Evolutionary conservation across 805 yeast species (phyloP).

Genomic region (Wickerhamiella vanderwaltii): DNA sequence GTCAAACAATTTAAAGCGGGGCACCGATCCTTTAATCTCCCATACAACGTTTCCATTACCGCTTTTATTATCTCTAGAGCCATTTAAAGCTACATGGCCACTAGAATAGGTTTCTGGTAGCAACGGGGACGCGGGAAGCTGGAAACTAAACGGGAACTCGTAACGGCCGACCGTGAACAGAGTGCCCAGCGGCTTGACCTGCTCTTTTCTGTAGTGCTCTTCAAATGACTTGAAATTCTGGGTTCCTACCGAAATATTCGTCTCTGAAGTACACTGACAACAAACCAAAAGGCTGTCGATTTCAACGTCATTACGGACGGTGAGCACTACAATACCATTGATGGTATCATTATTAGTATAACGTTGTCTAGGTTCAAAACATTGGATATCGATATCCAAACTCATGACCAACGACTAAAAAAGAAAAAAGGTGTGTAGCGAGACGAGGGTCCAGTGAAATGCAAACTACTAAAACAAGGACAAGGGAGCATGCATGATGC

Average conservation of each 20-base stretch:
- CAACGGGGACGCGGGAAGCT: constrained; percentile 39
- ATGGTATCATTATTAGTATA: constrained; percentile 6
- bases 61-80: constrained; percentile 1
- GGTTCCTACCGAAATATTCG: neutral
- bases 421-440: too few relatives aligned
- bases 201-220: neutral
- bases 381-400: constrained; percentile 2
- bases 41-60: constrained; percentile 8
- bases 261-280: constrained; percentile 9
- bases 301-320: neutral
- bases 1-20: constrained; percentile 10
- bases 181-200: neutral
- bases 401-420: neutral
- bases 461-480: neutral
- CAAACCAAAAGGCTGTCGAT: constrained; percentile 3
- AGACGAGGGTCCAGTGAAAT: neutral
- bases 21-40: constrained; percentile 7
- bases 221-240: neutral
- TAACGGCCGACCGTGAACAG: constrained; percentile 40
- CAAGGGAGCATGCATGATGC: constrained; percentile 3
- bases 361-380: constrained; percentile 3
- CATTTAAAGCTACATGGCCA: constrained; percentile 6
- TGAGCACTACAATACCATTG: constrained; percentile 2
- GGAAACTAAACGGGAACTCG: constrained; percentile 63
- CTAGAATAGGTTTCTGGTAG: constrained; percentile 11